phyloP scores from a whole-genome alignment of 2,329 filamentous ascomycete genomes.

The Xylaria polymorpha region DNA sequence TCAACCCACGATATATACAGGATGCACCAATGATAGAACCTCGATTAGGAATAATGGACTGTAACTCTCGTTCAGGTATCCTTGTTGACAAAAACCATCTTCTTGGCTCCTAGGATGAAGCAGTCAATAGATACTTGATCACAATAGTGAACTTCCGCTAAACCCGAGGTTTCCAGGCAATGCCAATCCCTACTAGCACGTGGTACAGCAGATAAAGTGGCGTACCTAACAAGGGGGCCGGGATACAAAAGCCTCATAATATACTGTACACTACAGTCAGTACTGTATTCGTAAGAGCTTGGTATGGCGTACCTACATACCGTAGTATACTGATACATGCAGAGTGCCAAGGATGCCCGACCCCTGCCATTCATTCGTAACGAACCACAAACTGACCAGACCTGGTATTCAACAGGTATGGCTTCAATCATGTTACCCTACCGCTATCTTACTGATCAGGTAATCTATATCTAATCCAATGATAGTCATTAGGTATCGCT shows the following conservation, averaged over 20 bases:
- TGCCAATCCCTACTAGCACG: constrained; percentile 31
- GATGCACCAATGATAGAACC: not conserved
- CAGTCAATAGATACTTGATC: constrained; percentile 2
- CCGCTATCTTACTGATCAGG: not conserved
- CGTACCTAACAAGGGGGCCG: not conserved
- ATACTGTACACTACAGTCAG: too few species aligned
- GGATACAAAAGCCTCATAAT: constrained; percentile 9
- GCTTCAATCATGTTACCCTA: not conserved
- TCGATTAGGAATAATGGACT: not conserved
- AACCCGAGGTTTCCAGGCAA: constrained; percentile 9
- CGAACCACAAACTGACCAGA: constrained; percentile 21
- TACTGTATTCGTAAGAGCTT: not conserved
- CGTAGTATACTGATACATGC: too few species aligned
- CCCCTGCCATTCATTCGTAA: constrained; percentile 15
- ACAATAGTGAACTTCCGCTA: not conserved
- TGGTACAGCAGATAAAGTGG: constrained; percentile 18
- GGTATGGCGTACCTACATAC: not conserved
- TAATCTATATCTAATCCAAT: constrained; percentile 2
- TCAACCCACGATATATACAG: not conserved
- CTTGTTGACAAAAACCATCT: constrained; percentile 4
- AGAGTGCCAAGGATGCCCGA: not conserved
- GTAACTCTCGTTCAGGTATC: not conserved
- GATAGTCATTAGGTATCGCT: not conserved
- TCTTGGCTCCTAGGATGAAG: not conserved
- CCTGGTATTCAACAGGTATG: constrained; percentile 4